Base-by-base conservation (phyloP, 768 basidiomycete genomes). In the Leccinellum rugosiceps region DNA sequence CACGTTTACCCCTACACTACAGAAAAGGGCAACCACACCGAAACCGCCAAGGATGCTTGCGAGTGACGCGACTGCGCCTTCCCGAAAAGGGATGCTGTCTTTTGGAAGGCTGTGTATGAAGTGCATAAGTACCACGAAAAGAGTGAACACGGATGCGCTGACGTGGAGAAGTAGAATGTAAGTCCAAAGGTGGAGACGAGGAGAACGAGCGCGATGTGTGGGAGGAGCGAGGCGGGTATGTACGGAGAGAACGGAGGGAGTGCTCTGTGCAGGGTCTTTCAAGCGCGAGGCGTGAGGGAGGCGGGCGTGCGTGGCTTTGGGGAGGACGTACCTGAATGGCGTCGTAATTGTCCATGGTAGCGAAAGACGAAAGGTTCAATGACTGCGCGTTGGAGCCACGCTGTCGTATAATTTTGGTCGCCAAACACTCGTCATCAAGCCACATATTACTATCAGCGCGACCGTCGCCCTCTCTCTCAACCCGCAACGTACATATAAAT, bases 141-240 rank as follows among this genome's bases (percentile, higher is more conserved):
- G 26, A 32, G 17, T 25, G 10, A 21, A 25, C 19, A 26, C 66
- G 54, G 34, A 32, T 6, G 59, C 6, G 80, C 85, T 59, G 68
- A 90, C 86, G 85, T 96, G 59, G 94, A 87, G 73, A 92, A 92
- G 77, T 94, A 93, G 78, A 96, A 96, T 0, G 88, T 82, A 43
- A 95, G 83, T n/a, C 68, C 82, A 68, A 97, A 95, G 1, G 93
- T 93, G 17, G 83, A 75, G 1, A 82, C 67, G 45, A 96, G 81
- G 59, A 90, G 82, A 60, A 87, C 54, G 65, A 90, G 82, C 9
- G 94, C 89, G 63, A 94, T 75, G 68, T 80, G 84, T 3, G 92
- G 90, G 31, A 97, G 79, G 21, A 88, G 68, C 1, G 74, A 69
- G 28, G 86, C 83, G n/a, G 90, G 77, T 52, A 95, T 71, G 63